Conservation (phyloP, 2,329 filamentous ascomycete genomes). For the Cladosporium velox region DNA sequence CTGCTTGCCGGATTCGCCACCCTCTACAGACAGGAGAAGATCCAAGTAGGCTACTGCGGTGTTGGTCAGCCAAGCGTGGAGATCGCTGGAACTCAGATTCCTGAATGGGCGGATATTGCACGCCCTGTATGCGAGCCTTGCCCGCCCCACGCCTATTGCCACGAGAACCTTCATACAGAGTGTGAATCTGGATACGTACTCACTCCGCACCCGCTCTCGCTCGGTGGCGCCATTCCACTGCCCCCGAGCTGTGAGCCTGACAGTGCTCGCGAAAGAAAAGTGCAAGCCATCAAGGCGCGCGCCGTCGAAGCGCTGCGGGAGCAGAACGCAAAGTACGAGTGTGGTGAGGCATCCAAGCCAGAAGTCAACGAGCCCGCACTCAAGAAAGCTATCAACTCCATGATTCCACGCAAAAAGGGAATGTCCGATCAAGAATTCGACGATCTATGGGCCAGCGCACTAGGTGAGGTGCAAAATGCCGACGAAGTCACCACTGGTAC, state of each 20-base stretch:
- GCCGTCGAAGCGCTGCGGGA: constrained; percentile 85
- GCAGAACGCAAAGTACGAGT: constrained; percentile 86
- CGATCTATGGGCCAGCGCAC: constrained; percentile 75
- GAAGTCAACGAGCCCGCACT: constrained; percentile 71
- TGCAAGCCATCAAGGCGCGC: constrained; percentile 84
- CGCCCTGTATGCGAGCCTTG: constrained; percentile 87
- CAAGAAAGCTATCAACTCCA: constrained; percentile 73
- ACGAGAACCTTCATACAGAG: constrained; percentile 70
- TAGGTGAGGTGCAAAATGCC: constrained; percentile 67
- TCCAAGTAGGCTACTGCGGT: constrained; percentile 94
- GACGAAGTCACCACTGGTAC: constrained; percentile 61
- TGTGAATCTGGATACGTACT: constrained; percentile 89
- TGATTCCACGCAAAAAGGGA: constrained; percentile 67
- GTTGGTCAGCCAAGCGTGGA: constrained; percentile 66
- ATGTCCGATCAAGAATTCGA: constrained; percentile 90
- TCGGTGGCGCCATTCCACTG: constrained; percentile 79
- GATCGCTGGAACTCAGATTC: constrained; percentile 65
- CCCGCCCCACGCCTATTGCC: constrained; percentile 87
- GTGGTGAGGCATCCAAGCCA: constrained; percentile 69
- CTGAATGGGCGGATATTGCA: constrained; percentile 69
- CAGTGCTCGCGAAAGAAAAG: constrained; percentile 83
- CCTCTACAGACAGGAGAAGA: constrained; percentile 92
- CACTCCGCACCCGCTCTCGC: constrained; percentile 77
- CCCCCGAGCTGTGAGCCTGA: constrained; percentile 93
- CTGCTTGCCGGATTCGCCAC: constrained; percentile 71